These are phyloP conservation scores for Zymoseptoria passerinii DNA, from an alignment of 2,329 filamentous ascomycete species.

Conservation along the genomic window DNA sequence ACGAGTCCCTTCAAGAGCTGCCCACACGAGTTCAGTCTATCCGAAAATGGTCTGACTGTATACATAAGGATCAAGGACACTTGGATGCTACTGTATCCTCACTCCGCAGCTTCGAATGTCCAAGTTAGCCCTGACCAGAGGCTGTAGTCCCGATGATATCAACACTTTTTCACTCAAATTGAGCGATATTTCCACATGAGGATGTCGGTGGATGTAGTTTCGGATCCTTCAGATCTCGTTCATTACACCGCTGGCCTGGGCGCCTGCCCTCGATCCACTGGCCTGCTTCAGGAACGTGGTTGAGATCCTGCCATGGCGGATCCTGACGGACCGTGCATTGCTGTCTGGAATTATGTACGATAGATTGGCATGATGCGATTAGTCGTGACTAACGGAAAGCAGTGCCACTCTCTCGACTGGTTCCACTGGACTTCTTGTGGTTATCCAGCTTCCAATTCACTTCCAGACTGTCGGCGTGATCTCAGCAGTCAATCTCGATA, in stretches of 20 bases:
- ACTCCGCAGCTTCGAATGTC: no score
- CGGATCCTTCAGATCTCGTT: background rate
- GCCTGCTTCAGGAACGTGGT: background rate
- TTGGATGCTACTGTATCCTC: background rate
- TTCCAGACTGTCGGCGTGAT: background rate
- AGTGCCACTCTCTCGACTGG: background rate
- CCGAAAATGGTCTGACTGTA: background rate
- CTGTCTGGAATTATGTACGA: conserved; percentile 4
- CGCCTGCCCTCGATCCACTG: background rate
- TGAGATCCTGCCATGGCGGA: conserved; percentile 22
- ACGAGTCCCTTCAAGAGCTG: background rate
- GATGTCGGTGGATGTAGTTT: no score
- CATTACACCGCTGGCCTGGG: background rate
- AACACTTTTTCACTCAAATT: no score
- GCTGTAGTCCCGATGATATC: no score
- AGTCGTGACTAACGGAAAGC: background rate
- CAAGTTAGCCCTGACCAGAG: no score
- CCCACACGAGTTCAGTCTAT: background rate
- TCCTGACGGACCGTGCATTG: conserved; percentile 1
- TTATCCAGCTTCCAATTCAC: background rate
- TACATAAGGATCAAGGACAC: background rate
- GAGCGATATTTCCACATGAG: no score
- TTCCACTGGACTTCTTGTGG: background rate
- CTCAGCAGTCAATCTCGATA: background rate
- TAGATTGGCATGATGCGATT: background rate